Base-by-base conservation (phyloP, 441 rosid genomes). In the Populus hybrid region DNA sequence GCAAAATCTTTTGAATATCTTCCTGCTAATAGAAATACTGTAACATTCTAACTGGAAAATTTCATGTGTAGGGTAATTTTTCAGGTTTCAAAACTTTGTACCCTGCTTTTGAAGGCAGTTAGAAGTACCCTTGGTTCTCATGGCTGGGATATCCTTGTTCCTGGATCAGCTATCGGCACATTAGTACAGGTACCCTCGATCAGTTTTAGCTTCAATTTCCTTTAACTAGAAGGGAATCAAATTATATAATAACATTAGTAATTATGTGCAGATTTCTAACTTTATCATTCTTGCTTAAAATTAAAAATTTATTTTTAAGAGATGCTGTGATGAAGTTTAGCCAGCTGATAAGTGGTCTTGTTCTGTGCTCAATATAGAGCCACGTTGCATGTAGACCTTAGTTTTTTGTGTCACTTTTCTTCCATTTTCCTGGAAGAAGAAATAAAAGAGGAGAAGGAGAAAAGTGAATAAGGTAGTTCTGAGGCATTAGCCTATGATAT, bases 131-230 rank as follows among this genome's bases (percentile, higher is more conserved):
- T 94, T 82, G 92, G 91, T 76, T 94, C 95, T 83, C 92, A 91
- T 79, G 99, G 99, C 46, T 96, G 99, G 99, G 99, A 96, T 67
- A 91, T 96, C 77, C 91, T 76, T 76, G 99, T 96, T 78, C 91
- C 98, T 36, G 99, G 99, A 76, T 81, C 86, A 18, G 89, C 90
- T 82, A 50, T 71, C 70, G 99, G 99, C 72, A 92, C 92, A 79
- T 85, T 96, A 81, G 83, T 90, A 83, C 93, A 93, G 95, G 99
- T 96, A 79, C 40, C 18, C 79, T 81, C 79, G 61, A 69, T 70
- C 38, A 70, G 69, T 26, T 20, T 50, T 50, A 16, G 59, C 26
- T 64, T 72, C 65, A 50, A 69, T 38, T 26, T 23, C 4, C 26
- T 79, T 73, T 36, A 32, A 50, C 18, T 67, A 8, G 12, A n/a